Evolutionary conservation across 2,329 filamentous ascomycete species (phyloP).

Genomic region (Fusarium irregulare): DNA sequence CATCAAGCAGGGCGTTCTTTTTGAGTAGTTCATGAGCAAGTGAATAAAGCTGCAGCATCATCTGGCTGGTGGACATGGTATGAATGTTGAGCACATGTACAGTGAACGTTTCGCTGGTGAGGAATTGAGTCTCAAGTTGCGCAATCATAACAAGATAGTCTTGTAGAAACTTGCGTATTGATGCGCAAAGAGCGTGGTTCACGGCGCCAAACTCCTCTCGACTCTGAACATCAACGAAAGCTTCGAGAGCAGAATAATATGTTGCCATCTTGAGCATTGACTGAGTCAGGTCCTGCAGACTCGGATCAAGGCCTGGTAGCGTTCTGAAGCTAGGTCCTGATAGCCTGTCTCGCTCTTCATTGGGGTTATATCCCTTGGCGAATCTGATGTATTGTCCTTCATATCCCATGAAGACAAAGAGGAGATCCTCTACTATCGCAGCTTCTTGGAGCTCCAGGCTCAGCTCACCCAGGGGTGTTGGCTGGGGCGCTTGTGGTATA

Average conservation of each 20-base stretch:
- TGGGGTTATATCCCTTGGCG: conserved; percentile 82
- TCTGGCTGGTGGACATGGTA: conserved; percentile 88
- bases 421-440: conserved; percentile 86
- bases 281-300: conserved; percentile 84
- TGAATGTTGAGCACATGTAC: conserved; percentile 93
- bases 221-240: conserved; percentile 94
- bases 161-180: conserved; percentile 88
- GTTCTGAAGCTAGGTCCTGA: conserved; percentile 85
- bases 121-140: conserved; percentile 91
- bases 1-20: conserved; percentile 87
- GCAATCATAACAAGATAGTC: conserved; percentile 94
- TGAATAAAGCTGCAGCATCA: conserved; percentile 89
- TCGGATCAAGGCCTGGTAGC: conserved; percentile 86
- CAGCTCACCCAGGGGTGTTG: conserved; percentile 77
- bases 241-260: conserved; percentile 89
- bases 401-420: conserved; percentile 98
- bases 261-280: conserved; percentile 95
- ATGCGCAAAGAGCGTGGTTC: conserved; percentile 95
- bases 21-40: conserved; percentile 88
- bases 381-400: conserved; percentile 98
- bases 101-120: conserved; percentile 90
- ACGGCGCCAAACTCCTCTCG: conserved; percentile 92
- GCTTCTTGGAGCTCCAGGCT: conserved; percentile 86
- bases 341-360: conserved; percentile 86
- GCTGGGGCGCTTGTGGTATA: conserved; percentile 76